These are phyloP conservation scores for Oxyria digyna DNA, from an alignment of 148 eudicot genomes.

Conservation along the genomic window DNA sequence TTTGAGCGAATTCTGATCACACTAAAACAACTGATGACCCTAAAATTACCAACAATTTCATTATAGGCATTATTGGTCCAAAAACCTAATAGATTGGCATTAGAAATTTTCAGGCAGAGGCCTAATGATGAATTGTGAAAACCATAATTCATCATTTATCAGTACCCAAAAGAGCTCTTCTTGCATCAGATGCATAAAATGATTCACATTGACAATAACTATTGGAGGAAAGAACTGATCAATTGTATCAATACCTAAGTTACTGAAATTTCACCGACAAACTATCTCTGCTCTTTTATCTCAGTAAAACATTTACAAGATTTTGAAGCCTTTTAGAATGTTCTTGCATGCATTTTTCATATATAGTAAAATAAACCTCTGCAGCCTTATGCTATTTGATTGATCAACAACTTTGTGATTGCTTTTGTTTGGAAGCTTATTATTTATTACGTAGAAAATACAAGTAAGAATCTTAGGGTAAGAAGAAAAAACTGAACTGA, in stretches of 20 bases:
- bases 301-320: slow-evolving; percentile 76
- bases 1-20: too few relatives aligned
- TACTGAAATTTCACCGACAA: slow-evolving; percentile 87
- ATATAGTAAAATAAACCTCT: neutral
- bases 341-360: slow-evolving; percentile 64
- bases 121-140: neutral
- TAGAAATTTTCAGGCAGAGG: neutral
- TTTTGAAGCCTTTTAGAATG: slow-evolving; percentile 92
- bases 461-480: neutral
- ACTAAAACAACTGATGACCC: too few relatives aligned
- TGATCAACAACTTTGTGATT: neutral
- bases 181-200: slow-evolving; percentile 89
- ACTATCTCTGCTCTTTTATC: slow-evolving; percentile 95
- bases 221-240: slow-evolving; percentile 99
- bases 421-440: neutral
- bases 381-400: neutral
- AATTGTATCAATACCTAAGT: slow-evolving; percentile 87
- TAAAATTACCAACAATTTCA: too few relatives aligned
- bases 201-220: slow-evolving; percentile 69
- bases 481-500: neutral
- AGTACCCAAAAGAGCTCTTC: slow-evolving; percentile 36
- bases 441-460: slow-evolving; percentile 13
- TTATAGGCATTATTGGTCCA: slow-evolving; percentile 96
- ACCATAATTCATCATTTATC: neutral
- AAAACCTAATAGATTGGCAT: slow-evolving; percentile 47